These are phyloP conservation scores for Elsinoe arachidis DNA, from an alignment of 2,329 filamentous ascomycete genomes.

Conservation along the genomic window DNA sequence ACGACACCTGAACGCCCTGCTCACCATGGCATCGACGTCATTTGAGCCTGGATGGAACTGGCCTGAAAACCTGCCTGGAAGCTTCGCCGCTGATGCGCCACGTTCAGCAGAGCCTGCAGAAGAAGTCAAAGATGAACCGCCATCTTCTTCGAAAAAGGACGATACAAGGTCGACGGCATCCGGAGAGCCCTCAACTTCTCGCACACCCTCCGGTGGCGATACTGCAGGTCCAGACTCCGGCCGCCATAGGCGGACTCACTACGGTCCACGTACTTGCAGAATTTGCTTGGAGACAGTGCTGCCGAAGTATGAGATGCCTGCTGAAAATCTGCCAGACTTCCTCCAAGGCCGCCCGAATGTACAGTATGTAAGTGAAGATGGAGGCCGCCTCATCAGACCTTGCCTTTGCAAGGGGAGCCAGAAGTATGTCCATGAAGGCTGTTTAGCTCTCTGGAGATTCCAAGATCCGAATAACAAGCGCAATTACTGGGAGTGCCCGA, in stretches of 20 bases:
- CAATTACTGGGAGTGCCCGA: constrained; percentile 81
- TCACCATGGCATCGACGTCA: constrained; percentile 10
- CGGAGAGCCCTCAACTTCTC: neutral
- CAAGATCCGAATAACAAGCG: constrained; percentile 58
- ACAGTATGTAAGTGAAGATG: constrained; percentile 64
- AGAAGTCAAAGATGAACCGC: neutral
- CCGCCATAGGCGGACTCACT: constrained; percentile 40
- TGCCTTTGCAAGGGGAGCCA: constrained; percentile 91
- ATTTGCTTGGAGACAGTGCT: constrained; percentile 74
- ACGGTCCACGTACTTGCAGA: constrained; percentile 68
- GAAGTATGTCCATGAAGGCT: constrained; percentile 89
- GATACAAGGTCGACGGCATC: neutral
- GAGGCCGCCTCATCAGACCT: constrained; percentile 73
- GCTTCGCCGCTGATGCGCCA: constrained; percentile 20
- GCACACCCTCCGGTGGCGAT: neutral
- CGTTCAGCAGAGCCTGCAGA: neutral
- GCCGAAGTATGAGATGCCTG: constrained; percentile 46
- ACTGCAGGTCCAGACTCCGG: neutral
- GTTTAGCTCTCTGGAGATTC: constrained; percentile 73
- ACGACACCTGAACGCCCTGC: neutral
- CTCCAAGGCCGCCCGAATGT: constrained; percentile 50
- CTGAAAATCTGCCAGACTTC: constrained; percentile 45
- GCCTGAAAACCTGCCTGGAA: constrained; percentile 36
- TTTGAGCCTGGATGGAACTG: constrained; percentile 33
- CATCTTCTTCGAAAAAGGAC: neutral